Percentiles rank a stretch among this genome's conserved stretches.
Evolutionary conservation across 768 basidiomycete species (phyloP).

Genomic region (Coprinopsis cinerea): DNA sequence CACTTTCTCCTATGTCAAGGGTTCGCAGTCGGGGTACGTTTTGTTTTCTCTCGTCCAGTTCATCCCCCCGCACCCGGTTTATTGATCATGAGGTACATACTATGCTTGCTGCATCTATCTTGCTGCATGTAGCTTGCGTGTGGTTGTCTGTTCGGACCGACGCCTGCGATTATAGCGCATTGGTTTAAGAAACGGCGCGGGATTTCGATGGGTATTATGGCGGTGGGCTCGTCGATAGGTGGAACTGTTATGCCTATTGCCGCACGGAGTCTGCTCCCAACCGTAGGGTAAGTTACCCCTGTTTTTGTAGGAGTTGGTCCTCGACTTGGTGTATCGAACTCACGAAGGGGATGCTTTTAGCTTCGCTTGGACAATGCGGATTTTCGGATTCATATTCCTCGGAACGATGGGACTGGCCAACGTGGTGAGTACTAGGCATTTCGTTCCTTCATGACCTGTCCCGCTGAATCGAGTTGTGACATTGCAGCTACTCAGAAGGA

Average conservation of each 20-base stretch:
- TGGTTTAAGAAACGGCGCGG: constrained; percentile 66
- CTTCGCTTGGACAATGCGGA: constrained; percentile 75
- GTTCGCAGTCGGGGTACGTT: constrained; percentile 53
- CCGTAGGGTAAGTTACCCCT: constrained; percentile 29
- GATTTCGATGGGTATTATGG: constrained; percentile 56
- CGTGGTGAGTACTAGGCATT: constrained; percentile 27
- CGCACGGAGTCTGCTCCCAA: constrained; percentile 47
- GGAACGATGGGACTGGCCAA: constrained; percentile 48
- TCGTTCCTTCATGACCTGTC: neutral
- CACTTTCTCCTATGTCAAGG: constrained; percentile 76
- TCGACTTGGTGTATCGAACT: neutral
- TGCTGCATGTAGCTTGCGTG: constrained; percentile 30
- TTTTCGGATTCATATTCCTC: constrained; percentile 59
- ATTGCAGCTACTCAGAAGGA: constrained; percentile 36
- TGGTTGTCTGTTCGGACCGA: constrained; percentile 60
- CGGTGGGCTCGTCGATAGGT: constrained; percentile 63
- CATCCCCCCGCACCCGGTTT: neutral
- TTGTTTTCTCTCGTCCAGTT: neutral
- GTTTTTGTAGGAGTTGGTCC: neutral
- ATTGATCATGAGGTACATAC: neutral
- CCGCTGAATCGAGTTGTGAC: neutral
- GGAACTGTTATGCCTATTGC: constrained; percentile 64
- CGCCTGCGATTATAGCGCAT: constrained; percentile 55
- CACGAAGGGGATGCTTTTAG: constrained; percentile 32
- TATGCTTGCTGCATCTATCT: no score